Evolutionary conservation across 1,284 basidiomycete species (phyloP).

Genomic region (Ustilago trichophora): DNA sequence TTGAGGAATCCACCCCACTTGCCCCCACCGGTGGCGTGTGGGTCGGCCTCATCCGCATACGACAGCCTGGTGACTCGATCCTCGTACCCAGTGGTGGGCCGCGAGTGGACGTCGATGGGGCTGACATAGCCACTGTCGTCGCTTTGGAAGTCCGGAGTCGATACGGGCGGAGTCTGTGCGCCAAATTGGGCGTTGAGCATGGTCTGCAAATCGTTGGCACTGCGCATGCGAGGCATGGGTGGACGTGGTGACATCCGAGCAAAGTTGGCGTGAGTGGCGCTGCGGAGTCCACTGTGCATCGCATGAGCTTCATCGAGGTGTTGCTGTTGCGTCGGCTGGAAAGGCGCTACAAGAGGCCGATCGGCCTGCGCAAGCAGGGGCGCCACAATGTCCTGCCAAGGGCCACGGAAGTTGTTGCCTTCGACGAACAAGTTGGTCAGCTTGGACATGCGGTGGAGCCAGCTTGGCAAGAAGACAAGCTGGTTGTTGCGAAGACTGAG

Average conservation of each 20-base stretch:
- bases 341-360: background rate
- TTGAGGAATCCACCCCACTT: conserved; percentile 50
- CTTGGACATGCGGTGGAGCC: conserved; percentile 84
- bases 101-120: conserved; percentile 3
- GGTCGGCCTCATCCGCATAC: conserved; percentile 8
- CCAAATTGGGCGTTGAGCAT: conserved; percentile 13
- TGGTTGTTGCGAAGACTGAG: conserved; percentile 88
- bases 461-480: conserved; percentile 86
- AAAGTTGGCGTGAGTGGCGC: conserved; percentile 1
- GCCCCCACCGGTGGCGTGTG: conserved; percentile 9
- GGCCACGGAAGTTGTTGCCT: conserved; percentile 89
- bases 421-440: conserved; percentile 89
- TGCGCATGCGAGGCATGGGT: conserved; percentile 29
- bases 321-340: conserved; percentile 3
- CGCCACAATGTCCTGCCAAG: conserved; percentile 84
- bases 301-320: background rate
- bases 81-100: conserved; percentile 13
- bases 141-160: conserved; percentile 21
- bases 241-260: conserved; percentile 9
- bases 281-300: conserved; percentile 3
- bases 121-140: conserved; percentile 25
- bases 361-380: conserved; percentile 23
- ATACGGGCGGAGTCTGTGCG: conserved; percentile 5
- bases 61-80: conserved; percentile 6
- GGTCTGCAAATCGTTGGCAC: conserved; percentile 33